Percentiles rank a stretch among this genome's conserved stretches.
phyloP scores from a whole-genome alignment of 179 eudicot genomes.

The Actinidia chinensis region DNA sequence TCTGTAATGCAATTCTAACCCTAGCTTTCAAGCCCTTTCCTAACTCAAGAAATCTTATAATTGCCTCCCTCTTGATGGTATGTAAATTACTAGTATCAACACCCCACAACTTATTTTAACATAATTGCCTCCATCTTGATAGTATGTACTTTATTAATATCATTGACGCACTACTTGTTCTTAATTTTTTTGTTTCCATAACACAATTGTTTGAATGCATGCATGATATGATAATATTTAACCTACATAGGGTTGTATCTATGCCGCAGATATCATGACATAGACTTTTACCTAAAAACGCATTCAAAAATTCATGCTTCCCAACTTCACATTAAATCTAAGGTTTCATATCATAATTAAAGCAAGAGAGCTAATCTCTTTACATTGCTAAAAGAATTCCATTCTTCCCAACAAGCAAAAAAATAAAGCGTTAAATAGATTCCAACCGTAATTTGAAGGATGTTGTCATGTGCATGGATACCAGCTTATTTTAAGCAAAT shows the following conservation, averaged over 20 bases:
- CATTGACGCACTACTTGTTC: background rate
- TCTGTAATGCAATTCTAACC: background rate
- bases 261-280: background rate
- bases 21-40: background rate
- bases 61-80: background rate
- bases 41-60: background rate
- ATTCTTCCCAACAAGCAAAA: background rate
- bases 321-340: background rate
- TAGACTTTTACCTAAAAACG: constrained; percentile 7
- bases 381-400: background rate
- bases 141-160: background rate
- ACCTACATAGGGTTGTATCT: background rate
- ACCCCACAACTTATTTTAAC: no score
- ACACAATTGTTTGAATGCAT: background rate
- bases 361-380: background rate
- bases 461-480: background rate
- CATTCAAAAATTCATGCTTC: background rate
- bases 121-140: background rate
- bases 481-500: background rate
- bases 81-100: background rate
- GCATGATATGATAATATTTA: background rate
- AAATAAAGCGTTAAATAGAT: background rate
- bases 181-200: background rate
- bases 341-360: background rate
- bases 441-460: background rate